A percentile compares a stretch with the other conserved stretches of the same genome.
These are phyloP conservation scores for Aspergillus asperescens DNA, from an alignment of 495 filamentous ascomycete species.

Conservation along the genomic window DNA sequence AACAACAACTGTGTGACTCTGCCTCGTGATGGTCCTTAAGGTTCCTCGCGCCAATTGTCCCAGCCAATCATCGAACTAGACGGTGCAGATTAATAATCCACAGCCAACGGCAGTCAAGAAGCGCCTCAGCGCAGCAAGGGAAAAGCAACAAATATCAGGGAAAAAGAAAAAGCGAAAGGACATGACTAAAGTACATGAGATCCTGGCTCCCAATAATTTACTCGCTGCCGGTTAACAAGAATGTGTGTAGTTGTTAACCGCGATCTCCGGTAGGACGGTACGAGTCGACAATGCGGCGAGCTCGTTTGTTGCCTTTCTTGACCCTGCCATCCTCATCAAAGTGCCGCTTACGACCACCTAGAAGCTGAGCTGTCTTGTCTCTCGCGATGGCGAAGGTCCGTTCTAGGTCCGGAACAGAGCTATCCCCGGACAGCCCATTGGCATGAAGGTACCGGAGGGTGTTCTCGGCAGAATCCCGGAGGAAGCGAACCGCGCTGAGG, in stretches of 20 bases:
- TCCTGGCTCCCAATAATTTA: background rate
- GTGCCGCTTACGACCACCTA: slow-evolving; percentile 41
- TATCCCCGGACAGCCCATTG: slow-evolving; percentile 19
- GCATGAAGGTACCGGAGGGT: slow-evolving; percentile 31
- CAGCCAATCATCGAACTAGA: background rate
- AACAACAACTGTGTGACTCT: slow-evolving; percentile 3
- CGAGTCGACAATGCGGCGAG: slow-evolving; percentile 12
- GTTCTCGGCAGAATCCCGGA: slow-evolving; percentile 48
- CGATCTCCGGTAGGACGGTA: slow-evolving; percentile 17
- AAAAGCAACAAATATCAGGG: background rate
- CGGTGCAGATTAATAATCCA: background rate
- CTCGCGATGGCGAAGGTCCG: slow-evolving; percentile 25
- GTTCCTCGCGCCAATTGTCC: slow-evolving; percentile 5
- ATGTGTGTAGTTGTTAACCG: background rate
- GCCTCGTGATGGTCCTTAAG: slow-evolving; percentile 2
- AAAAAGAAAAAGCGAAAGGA: background rate
- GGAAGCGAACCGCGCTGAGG: slow-evolving; percentile 37
- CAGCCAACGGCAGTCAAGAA: too few relatives aligned
- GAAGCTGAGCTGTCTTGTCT: slow-evolving; percentile 32
- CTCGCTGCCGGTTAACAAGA: background rate
- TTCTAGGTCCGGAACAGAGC: slow-evolving; percentile 30
- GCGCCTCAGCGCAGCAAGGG: background rate
- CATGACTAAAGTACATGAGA: background rate
- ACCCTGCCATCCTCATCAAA: slow-evolving; percentile 26
- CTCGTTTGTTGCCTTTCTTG: slow-evolving; percentile 2